phyloP scores from a whole-genome alignment of 2,329 filamentous ascomycete genomes.

The Intubia oerlemansii region DNA sequence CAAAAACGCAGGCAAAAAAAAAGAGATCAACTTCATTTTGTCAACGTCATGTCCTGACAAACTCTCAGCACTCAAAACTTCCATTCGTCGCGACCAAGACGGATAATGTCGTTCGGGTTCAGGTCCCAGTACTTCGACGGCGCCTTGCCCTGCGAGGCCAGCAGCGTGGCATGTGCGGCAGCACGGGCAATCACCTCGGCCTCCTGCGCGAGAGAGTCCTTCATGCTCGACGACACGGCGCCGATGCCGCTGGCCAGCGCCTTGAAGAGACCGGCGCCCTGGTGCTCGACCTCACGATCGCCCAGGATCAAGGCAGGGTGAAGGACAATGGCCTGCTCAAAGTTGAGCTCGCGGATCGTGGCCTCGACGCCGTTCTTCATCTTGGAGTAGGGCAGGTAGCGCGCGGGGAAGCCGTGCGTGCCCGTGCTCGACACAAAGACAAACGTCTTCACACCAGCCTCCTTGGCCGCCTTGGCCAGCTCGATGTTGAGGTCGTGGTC shows the following conservation, averaged over 20 bases:
- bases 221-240: constrained; percentile 27
- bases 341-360: constrained; percentile 45
- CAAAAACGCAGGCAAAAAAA: too few species aligned
- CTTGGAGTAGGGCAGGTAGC: constrained; percentile 28
- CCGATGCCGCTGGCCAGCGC: constrained; percentile 34
- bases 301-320: constrained; percentile 61
- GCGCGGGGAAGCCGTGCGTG: constrained; percentile 17
- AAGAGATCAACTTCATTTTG: not conserved
- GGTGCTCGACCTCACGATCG: constrained; percentile 36
- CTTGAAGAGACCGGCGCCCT: constrained; percentile 33
- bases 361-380: constrained; percentile 89
- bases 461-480: constrained; percentile 53
- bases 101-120: constrained; percentile 39
- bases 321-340: constrained; percentile 57
- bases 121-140: constrained; percentile 39
- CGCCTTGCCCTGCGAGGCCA: constrained; percentile 37
- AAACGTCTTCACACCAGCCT: constrained; percentile 49
- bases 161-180: constrained; percentile 35
- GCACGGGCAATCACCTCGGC: constrained; percentile 49
- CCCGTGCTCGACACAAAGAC: constrained; percentile 50
- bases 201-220: constrained; percentile 54
- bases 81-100: constrained; percentile 40
- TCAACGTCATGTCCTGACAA: not conserved
- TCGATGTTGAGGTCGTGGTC: constrained; percentile 74
- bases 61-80: constrained; percentile 9